Conservation (phyloP, 2,329 filamentous ascomycete species). For the Apiospora hydei region DNA sequence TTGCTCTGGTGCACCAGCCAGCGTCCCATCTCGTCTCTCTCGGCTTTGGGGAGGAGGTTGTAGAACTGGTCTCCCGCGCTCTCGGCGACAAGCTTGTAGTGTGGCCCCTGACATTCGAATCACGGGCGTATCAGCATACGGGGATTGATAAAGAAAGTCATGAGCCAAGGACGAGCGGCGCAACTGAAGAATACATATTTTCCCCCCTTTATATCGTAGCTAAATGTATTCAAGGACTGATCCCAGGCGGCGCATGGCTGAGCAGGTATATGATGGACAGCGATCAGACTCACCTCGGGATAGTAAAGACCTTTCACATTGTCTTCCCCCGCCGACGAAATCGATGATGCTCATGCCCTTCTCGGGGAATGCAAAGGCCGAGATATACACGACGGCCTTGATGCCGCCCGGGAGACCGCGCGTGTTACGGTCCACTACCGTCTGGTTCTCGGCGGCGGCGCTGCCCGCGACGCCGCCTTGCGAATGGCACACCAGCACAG, state of each 20-base stretch:
- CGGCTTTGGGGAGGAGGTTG: conserved; percentile 18
- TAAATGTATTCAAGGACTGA: too few relatives aligned
- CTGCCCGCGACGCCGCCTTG: conserved; percentile 43
- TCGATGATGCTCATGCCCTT: conserved; percentile 31
- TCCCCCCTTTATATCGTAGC: too few relatives aligned
- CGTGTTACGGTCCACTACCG: conserved; percentile 36
- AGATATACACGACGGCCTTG: conserved; percentile 38
- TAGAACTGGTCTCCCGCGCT: conserved; percentile 23
- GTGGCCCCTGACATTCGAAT: background rate
- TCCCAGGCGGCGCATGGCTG: too few relatives aligned
- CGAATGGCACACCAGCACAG: conserved; percentile 37
- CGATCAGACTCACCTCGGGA: background rate
- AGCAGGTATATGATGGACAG: background rate
- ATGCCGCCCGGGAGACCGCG: conserved; percentile 40
- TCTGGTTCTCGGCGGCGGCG: conserved; percentile 36
- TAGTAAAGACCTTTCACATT: background rate
- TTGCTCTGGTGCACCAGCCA: conserved; percentile 32
- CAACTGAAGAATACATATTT: background rate
- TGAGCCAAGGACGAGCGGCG: too few relatives aligned
- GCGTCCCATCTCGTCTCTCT: background rate
- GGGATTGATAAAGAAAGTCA: too few relatives aligned
- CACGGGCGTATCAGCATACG: background rate
- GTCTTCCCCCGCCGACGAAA: conserved; percentile 27
- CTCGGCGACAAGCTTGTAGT: background rate
- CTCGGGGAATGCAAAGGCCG: conserved; percentile 37